These are phyloP conservation scores for Tephrocybe sp. DNA, from an alignment of 768 basidiomycete genomes.

Conservation along the genomic window DNA sequence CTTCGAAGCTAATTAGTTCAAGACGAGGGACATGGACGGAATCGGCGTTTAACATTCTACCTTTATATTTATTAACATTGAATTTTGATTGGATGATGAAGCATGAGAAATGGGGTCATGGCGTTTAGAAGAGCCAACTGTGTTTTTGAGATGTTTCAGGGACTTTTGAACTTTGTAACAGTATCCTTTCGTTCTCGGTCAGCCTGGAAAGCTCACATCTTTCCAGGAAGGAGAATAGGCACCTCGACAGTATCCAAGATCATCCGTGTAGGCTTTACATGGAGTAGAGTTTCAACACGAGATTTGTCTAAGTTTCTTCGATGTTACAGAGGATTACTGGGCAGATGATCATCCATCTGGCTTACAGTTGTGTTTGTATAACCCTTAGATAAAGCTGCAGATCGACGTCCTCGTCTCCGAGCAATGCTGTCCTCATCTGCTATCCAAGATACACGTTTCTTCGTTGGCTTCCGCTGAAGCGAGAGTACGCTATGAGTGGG, in stretches of 20 bases:
- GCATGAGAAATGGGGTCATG: not conserved
- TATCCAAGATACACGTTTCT: too few relatives aligned
- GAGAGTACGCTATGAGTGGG: too few relatives aligned
- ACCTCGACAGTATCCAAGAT: slow-evolving; percentile 20
- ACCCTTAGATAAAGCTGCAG: too few relatives aligned
- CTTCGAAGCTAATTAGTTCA: slow-evolving; percentile 21
- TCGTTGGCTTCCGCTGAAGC: too few relatives aligned
- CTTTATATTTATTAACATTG: slow-evolving; percentile 19
- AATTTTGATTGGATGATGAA: slow-evolving; percentile 14
- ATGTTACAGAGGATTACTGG: too few relatives aligned
- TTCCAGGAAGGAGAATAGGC: not conserved
- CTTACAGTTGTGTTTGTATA: too few relatives aligned
- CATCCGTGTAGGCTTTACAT: not conserved
- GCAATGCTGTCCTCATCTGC: too few relatives aligned
- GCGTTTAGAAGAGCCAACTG: not conserved
- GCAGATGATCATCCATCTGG: too few relatives aligned
- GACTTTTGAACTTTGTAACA: not conserved
- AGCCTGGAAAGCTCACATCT: not conserved
- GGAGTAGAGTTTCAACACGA: too few relatives aligned
- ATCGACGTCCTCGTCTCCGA: too few relatives aligned
- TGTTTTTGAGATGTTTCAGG: slow-evolving; percentile 2
- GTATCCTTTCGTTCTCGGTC: not conserved
- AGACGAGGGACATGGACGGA: slow-evolving; percentile 11
- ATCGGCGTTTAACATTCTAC: slow-evolving; percentile 1
- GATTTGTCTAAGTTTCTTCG: too few relatives aligned